Evolutionary conservation across 108 stramenopile species (phyloP).

Genomic region (Cyclotella atomus): DNA sequence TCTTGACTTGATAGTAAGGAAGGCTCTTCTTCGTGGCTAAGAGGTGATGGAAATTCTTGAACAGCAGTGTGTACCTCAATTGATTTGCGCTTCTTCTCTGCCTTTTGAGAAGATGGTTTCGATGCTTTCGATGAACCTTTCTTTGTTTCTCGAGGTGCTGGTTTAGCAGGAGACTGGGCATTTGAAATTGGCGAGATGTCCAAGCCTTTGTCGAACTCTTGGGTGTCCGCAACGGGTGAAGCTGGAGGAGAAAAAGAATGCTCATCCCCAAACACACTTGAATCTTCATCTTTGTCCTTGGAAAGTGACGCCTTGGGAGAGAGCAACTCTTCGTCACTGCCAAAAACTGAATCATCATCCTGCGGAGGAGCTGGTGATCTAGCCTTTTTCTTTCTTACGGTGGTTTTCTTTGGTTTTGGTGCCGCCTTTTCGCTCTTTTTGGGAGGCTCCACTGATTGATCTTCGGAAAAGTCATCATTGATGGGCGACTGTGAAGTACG

Average conservation of each 20-base stretch:
- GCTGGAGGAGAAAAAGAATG: slow-evolving; percentile 15
- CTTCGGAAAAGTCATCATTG: background rate
- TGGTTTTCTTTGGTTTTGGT: no score
- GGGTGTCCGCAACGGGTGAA: slow-evolving; percentile 2
- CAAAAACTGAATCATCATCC: background rate
- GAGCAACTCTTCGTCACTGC: background rate
- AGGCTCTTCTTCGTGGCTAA: background rate
- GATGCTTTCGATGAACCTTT: background rate
- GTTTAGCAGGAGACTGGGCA: slow-evolving; percentile 26
- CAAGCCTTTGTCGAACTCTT: slow-evolving; percentile 25
- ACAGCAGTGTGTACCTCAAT: slow-evolving; percentile 21
- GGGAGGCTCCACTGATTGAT: background rate
- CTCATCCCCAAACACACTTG: background rate
- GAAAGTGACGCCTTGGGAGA: background rate
- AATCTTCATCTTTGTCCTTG: slow-evolving; percentile 3
- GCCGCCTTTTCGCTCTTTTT: background rate
- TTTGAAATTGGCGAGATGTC: slow-evolving; percentile 39
- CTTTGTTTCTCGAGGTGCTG: slow-evolving; percentile 19
- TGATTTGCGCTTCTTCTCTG: slow-evolving; percentile 35
- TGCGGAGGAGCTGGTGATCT: background rate
- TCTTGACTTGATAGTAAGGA: background rate
- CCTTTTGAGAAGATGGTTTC: slow-evolving; percentile 6
- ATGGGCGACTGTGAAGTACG: slow-evolving; percentile 4
- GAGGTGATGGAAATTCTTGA: slow-evolving; percentile 39
- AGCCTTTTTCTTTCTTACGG: background rate